Evolutionary conservation across 1,139 yeast genomes (phyloP), one percentile per base, ranked within the genome.

Genomic region (Suhomyces bokatorum): DNA sequence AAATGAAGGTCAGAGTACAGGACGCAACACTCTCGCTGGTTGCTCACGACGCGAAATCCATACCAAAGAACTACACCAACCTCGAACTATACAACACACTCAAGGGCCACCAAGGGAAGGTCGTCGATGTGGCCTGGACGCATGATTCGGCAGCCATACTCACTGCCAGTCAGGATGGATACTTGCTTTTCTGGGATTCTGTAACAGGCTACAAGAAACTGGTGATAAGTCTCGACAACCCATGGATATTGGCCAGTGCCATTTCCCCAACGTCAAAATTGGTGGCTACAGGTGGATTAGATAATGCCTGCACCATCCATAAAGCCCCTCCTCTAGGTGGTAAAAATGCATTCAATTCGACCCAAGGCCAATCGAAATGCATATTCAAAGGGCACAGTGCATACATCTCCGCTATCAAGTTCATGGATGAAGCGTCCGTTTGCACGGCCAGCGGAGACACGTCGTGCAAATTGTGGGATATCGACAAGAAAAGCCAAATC

Each of bases 91-190:
- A 70, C 49, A 62, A 63, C 45, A 70, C 79, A 0, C 69, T 87
- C 40, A 75, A 69, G 49, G 97, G 96, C 0, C 97, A 90, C 61
- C 80, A 77, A 52, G 85, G 83, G 56, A 88, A 90, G 59, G 77
- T 90, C 17, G 77, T 83, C 14, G 81, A 81, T 49, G 69, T 87
- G 51, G 73, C 80, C 43, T 87, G 96, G 93, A 77, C 83, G 41
- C 60, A 69, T 0, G 85, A 86, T 56, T 79, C 87, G 13, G 64
- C 69, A 34, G 74, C 71, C 35, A 60, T 91, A 3, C 66, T 89
- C 10, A 81, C 90, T 36, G 89, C 90, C 0, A 83, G 95, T 29
- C 96, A 88, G 60, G 97, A 91, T 64, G 97, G 97, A 2, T 86
- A 80, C 58, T 74, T 89, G 72, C 73, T 91, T 39, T 64, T 89